Base-by-base conservation (phyloP, 2,329 filamentous ascomycete genomes). In the Stagonosporopsis vannaccii region DNA sequence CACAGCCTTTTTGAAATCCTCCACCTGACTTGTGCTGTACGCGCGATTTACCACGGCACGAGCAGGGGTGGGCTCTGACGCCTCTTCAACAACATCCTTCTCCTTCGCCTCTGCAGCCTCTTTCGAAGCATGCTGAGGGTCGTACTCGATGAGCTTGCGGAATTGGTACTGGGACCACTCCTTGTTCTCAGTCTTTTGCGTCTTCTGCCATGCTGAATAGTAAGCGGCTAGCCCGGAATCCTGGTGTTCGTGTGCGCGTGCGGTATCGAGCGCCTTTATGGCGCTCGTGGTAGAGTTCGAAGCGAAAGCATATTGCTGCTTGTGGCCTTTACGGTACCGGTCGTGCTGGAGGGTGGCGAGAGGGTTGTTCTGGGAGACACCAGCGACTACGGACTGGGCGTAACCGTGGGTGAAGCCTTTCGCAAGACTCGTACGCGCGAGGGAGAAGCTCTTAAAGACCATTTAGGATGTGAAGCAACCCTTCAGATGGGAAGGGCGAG, bases 331-430 rank as follows among this genome's bases (percentile, higher is more conserved):
- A 52, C 79, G 80, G 70, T 83, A 81, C 52, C 78, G 72, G 42
- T 73, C 72, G 57, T 75, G 70, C 67, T 71, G 73, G 69, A 87
- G 80, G 37, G 82, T 79, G 61, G 82, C 83, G 56, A 86, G 77
- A 39, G 80, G 79, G 53, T 83, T 83, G 66, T 84, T 83, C 61
- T 85, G 82, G 37, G 92, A 75, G 81, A 87, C 84, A 71, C 92
- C 94, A 74, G 95, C 95, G 80, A 99, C 92, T 80, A 98, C 90
- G 62, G 93, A 97, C 78, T 98, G 94, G 70, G 93, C 93, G 85
- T 97, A 98, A 80, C 94, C 94, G 86, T 98, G 92, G 78, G 92
- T 94, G 78, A 98, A 90, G 74, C 93, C 92, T 83, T 98, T 98
- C 75, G 91, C 89, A 81, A 97, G 90, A 89, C 91, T 93, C 85